These are phyloP conservation scores for Xylariaceae sp. DNA, from an alignment of 2,329 filamentous ascomycete species.

Conservation along the genomic window DNA sequence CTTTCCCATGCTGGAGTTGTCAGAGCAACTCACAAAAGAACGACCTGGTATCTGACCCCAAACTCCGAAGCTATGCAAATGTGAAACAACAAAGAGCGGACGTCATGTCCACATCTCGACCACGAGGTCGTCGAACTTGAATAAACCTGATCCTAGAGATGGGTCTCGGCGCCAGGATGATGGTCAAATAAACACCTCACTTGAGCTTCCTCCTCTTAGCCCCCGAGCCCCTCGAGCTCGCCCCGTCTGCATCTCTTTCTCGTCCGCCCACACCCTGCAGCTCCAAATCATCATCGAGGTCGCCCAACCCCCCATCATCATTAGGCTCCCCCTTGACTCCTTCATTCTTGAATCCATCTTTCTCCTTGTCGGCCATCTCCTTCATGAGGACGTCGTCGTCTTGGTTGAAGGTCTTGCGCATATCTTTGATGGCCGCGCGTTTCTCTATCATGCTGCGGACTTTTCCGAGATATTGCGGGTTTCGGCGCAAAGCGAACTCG, in stretches of 20 bases:
- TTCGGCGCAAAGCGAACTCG: slow-evolving; percentile 85
- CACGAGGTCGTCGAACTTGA: not conserved
- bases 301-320: slow-evolving; percentile 34
- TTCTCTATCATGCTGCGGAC: slow-evolving; percentile 87
- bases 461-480: slow-evolving; percentile 79
- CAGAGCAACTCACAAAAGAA: slow-evolving; percentile 14
- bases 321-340: not conserved
- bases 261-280: slow-evolving; percentile 14
- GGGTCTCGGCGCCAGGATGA: too few relatives aligned
- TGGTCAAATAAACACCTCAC: too few relatives aligned
- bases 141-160: not conserved
- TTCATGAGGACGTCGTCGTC: slow-evolving; percentile 54
- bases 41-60: slow-evolving; percentile 19
- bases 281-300: slow-evolving; percentile 32
- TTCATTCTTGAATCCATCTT: slow-evolving; percentile 2
- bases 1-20: not conserved
- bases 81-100: too few relatives aligned
- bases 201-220: slow-evolving; percentile 26
- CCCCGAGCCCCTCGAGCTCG: slow-evolving; percentile 22
- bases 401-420: slow-evolving; percentile 69
- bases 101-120: too few relatives aligned
- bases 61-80: slow-evolving; percentile 28
- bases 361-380: slow-evolving; percentile 17
- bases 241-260: slow-evolving; percentile 4
- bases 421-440: slow-evolving; percentile 80